Percentiles rank a stretch among this genome's conserved stretches.
phyloP scores from a whole-genome alignment of 768 basidiomycete genomes.

The Mycena galericulata region DNA sequence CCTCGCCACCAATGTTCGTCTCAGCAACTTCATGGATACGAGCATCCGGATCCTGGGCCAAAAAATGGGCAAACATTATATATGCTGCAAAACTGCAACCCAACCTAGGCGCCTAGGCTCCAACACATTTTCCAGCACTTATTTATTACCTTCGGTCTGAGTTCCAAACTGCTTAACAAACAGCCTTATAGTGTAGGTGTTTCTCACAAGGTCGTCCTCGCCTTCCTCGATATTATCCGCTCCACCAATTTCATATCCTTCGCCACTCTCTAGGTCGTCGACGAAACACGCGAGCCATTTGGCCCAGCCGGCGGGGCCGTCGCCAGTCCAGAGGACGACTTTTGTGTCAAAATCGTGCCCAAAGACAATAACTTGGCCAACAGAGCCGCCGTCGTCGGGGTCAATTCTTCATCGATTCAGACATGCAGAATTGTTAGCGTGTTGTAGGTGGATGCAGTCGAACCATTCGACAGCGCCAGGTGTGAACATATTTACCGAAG shows the following conservation, averaged over 20 bases:
- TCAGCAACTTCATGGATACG: conserved; percentile 69
- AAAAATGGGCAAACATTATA: too few relatives aligned
- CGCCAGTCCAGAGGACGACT: conserved; percentile 93
- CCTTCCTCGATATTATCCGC: conserved; percentile 74
- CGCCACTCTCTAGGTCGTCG: conserved; percentile 92
- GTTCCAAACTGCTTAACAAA: too few relatives aligned
- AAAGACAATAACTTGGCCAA: conserved; percentile 97
- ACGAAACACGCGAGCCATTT: conserved; percentile 92
- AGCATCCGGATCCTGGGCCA: conserved; percentile 73
- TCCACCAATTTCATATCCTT: conserved; percentile 84
- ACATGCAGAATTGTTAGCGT: too few relatives aligned
- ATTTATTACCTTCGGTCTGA: too few relatives aligned
- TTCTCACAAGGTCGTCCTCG: conserved; percentile 86
- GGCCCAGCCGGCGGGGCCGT: conserved; percentile 94
- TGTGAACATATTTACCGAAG: neutral
- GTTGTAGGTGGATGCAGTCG: conserved; percentile 35
- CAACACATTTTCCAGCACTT: too few relatives aligned
- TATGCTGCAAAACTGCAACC: too few relatives aligned
- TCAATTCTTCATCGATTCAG: too few relatives aligned
- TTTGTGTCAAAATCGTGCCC: conserved; percentile 99
- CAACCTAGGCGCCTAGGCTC: too few relatives aligned
- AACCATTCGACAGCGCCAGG: conserved; percentile 58
- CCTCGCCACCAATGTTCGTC: conserved; percentile 63
- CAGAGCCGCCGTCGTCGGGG: conserved; percentile 78
- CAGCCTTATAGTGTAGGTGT: too few relatives aligned